A percentile compares a stretch with the other conserved stretches of the same genome.
phyloP scores from a whole-genome alignment of 768 basidiomycete genomes.

The Panaeolus cyanescens region DNA sequence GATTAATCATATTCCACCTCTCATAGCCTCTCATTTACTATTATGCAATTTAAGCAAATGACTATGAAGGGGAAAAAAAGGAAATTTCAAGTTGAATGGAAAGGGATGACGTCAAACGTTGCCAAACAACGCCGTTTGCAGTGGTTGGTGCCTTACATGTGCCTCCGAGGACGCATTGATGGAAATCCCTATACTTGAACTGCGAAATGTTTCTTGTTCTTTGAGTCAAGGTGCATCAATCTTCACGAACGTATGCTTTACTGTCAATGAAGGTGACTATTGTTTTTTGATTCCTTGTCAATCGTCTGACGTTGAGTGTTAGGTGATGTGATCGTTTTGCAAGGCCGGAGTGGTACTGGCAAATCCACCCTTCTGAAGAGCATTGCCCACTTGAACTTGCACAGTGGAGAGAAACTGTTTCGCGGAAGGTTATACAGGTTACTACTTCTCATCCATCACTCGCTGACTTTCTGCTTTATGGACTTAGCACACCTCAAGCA shows the following conservation, averaged over 20 bases:
- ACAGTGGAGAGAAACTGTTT: constrained; percentile 64
- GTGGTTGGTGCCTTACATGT: neutral
- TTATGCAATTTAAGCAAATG: neutral
- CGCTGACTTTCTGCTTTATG: neutral
- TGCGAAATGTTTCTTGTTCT: constrained; percentile 51
- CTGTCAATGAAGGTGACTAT: constrained; percentile 53
- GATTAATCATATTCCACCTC: neutral
- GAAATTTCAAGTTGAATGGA: no score
- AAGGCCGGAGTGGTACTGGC: constrained; percentile 80
- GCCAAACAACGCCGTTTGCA: neutral
- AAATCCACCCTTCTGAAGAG: constrained; percentile 85
- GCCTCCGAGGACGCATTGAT: constrained; percentile 6
- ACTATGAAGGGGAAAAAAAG: no score
- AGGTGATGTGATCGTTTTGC: constrained; percentile 77
- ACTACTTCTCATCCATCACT: neutral
- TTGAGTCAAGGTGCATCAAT: constrained; percentile 48
- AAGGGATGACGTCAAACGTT: neutral
- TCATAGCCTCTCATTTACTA: neutral
- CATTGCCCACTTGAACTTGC: constrained; percentile 75
- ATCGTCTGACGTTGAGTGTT: neutral
- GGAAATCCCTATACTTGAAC: constrained; percentile 46
- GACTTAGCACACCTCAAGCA: constrained; percentile 47
- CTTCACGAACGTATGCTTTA: constrained; percentile 63
- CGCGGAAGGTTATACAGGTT: constrained; percentile 57
- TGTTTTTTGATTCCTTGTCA: neutral